Evolutionary conservation across 192 early-diverging fungal species (phyloP).

Genomic region (Coemansia sp.): DNA sequence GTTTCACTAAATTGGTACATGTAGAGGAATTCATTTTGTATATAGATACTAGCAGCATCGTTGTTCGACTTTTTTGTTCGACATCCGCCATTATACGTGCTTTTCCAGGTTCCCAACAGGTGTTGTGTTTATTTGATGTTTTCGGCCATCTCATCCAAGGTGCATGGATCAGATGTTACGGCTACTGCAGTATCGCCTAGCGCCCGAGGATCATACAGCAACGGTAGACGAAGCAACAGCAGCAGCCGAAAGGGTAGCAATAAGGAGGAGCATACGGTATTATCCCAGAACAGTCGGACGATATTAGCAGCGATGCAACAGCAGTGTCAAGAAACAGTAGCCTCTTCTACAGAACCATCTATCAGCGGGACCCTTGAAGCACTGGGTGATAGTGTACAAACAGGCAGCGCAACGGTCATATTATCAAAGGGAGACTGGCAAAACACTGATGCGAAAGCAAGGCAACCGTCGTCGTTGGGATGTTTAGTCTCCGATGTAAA

Average conservation of each 20-base stretch:
- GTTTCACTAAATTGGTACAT: too few species aligned
- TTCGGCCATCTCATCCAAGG: conserved; percentile 41
- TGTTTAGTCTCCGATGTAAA: conserved; percentile 1
- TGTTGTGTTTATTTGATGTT: too few species aligned
- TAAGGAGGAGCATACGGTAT: background rate
- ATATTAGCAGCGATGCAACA: background rate
- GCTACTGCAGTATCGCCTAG: conserved; percentile 12
- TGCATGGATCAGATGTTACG: conserved; percentile 39
- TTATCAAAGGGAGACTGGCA: background rate
- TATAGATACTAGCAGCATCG: background rate
- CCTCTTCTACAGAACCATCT: background rate
- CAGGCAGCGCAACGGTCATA: background rate
- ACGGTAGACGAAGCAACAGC: conserved; percentile 6
- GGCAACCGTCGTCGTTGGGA: background rate
- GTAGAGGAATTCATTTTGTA: too few species aligned
- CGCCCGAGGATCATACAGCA: conserved; percentile 4
- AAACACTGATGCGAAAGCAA: background rate
- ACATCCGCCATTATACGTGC: too few species aligned
- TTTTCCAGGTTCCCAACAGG: too few species aligned
- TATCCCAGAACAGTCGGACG: background rate
- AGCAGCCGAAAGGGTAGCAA: conserved; percentile 9
- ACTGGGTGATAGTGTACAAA: too few species aligned
- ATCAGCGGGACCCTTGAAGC: too few species aligned
- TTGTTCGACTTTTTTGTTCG: conserved; percentile 1
- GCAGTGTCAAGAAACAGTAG: background rate